Evolutionary conservation across 768 basidiomycete species (phyloP), one percentile per base, ranked within the genome.

Genomic region (Boletus insuetus): DNA sequence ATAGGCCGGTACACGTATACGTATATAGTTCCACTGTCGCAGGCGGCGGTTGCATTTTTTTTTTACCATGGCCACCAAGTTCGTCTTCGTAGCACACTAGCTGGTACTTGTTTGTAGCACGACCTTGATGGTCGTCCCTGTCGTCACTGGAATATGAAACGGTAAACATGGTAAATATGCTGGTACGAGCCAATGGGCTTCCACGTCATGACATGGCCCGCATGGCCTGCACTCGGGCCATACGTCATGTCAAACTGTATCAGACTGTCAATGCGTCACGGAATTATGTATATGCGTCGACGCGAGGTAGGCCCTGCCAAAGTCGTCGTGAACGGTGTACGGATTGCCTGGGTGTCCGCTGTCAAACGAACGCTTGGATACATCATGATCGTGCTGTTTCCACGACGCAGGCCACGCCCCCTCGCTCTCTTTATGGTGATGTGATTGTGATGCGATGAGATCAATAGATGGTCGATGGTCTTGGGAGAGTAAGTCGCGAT

Each of bases 11-110:
- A 63, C 55, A 57, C 46, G 48, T 55, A 62, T 52, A 58, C 58
- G 56, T 62, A 42, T 68, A 74, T 56, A 70, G 73, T 55, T 66
- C 62, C 43, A 61, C 64, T 40, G 65, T 61, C 56, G 65, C 60
- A 26, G 60, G 65, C 58, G 53, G 52, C 58, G 45, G 49, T 46
- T 13, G 5, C 17, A 19, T 19, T 46, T 45, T 53, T 53, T 52
- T 52, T 50, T 51, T 46, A 53, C 62, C 62, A 51, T 64, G 58
- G 49, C 37, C 37, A 3, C 44, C 14, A 4, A 2, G 14, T 57
- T 67, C 39, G 50, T 38, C 50, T 49, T 59, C 34, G 55, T 56
- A 54, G 54, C 45, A 66, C 43, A 66, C 43, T 39, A 53, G 59
- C 64, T 56, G 35, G 65, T 53, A 53, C 54, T 54, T 37, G 45